Evolutionary conservation across 202 grass and related monocot genomes (phyloP), one percentile per base, ranked within the genome.

Genomic region (Musa balbisiana): DNA sequence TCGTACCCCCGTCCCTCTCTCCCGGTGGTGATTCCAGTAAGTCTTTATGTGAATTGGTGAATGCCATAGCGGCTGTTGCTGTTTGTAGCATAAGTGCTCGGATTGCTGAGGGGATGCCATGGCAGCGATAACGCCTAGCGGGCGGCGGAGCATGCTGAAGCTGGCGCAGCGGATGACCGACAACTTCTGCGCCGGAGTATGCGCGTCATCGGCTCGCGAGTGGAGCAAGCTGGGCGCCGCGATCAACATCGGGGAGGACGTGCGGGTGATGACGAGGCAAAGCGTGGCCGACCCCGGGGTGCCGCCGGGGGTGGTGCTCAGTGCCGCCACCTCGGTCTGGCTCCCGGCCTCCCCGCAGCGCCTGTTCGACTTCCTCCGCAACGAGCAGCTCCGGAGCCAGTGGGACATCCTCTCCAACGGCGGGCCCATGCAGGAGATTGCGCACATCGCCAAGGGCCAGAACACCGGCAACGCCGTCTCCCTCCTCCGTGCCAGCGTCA

Each of bases 351-450:
- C 77, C 20, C 77, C 90, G 20, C 79, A 93, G 33, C 71, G 79
- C 49, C 81, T 98, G 62, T 98, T 98, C 80, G 72, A 91, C 76
- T 98, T 93, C 79, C 79, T 98, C 70, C 88, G 90, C 56, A 19
- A 91, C 10, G 83, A 93, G 74, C 70, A 23, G 63, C 72, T 86
- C 0, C 88, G 94, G 0, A 75, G 77, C 71, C 87, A 97, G 83
- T 97, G 94, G 94, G 94, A 97, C 76, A 97, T 97, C 69, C 88
- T 98, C 27, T 91, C 86, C 56, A 91, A 89, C 53, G 90, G 90
- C 63, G 87, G 86, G 50, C 90, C 88, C 67, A 93, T 93, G 94
- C 88, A 93, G 81, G 86, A 91, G 84, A 81, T 93, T 79, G 73
- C 84, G 43, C 82, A 85, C 79, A 93, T 98, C 59, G 83, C 87